A percentile compares a stretch with the other conserved stretches of the same genome.
Evolutionary conservation across 2,329 filamentous ascomycete species (phyloP).

Genomic region (Trichoderma brevicompactum): DNA sequence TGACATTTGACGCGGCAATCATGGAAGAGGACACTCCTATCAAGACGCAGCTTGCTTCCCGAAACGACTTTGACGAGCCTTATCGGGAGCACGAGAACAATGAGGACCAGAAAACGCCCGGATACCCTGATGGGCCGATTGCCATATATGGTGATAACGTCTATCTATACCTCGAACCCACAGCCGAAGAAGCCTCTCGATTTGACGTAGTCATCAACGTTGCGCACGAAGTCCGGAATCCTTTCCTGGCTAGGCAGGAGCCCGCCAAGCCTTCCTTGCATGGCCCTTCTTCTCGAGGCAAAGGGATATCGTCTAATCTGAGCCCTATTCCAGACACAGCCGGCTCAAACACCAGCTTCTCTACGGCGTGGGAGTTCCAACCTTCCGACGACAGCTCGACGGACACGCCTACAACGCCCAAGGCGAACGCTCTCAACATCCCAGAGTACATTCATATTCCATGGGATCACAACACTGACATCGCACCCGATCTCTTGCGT

Average conservation of each 20-base stretch:
- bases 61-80: slow-evolving; percentile 55
- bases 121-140: slow-evolving; percentile 81
- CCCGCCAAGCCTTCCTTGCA: slow-evolving; percentile 18
- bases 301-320: slow-evolving; percentile 17
- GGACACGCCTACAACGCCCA: slow-evolving; percentile 60
- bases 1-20: slow-evolving; percentile 50
- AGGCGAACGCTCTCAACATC: slow-evolving; percentile 53
- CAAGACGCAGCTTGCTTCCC: slow-evolving; percentile 64
- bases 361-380: slow-evolving; percentile 64
- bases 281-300: slow-evolving; percentile 19
- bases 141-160: slow-evolving; percentile 80
- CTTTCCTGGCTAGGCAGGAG: slow-evolving; percentile 56
- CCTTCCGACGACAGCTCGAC: slow-evolving; percentile 42
- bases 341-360: slow-evolving; percentile 60
- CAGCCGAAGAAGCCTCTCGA: slow-evolving; percentile 72
- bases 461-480: slow-evolving; percentile 89
- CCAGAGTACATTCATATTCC: slow-evolving; percentile 87
- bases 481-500: slow-evolving; percentile 74
- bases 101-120: slow-evolving; percentile 79
- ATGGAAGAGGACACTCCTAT: slow-evolving; percentile 63
- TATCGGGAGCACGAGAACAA: slow-evolving; percentile 71
- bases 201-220: slow-evolving; percentile 88
- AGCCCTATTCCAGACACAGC: slow-evolving; percentile 59
- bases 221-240: slow-evolving; percentile 79
- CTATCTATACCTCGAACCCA: slow-evolving; percentile 79